Evolutionary conservation across 805 yeast species (phyloP).

Genomic region (Candida sakaeoensis): DNA sequence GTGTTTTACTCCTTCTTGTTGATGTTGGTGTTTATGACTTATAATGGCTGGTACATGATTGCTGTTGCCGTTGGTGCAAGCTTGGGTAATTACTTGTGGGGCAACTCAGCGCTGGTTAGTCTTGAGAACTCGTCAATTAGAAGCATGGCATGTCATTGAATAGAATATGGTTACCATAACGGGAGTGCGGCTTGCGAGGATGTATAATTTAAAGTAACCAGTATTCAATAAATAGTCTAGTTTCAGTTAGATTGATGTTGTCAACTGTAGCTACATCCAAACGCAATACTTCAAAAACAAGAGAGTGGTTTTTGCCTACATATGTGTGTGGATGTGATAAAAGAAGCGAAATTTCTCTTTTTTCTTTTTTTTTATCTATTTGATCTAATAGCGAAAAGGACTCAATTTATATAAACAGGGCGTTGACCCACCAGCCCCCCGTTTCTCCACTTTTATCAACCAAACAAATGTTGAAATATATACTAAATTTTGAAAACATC

Average conservation of each 20-base stretch:
- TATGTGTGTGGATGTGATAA: too few species aligned
- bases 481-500: constrained; percentile 38
- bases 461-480: constrained; percentile 14
- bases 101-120: constrained; percentile 13
- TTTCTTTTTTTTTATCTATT: constrained; percentile 2
- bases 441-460: too few species aligned
- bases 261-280: too few species aligned
- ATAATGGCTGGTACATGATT: constrained; percentile 80
- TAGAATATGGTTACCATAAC: not conserved
- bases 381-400: not conserved
- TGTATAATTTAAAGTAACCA: too few species aligned
- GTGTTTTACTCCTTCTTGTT: constrained; percentile 67
- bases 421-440: too few species aligned
- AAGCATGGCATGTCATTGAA: constrained; percentile 33
- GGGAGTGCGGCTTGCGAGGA: too few species aligned
- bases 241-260: too few species aligned
- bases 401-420: not conserved
- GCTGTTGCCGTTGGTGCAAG: constrained; percentile 71
- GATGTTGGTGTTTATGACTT: constrained; percentile 85
- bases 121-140: constrained; percentile 13
- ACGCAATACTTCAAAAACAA: too few species aligned
- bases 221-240: too few species aligned
- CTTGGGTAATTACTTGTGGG: constrained; percentile 66
- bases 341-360: too few species aligned
- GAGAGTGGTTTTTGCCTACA: too few species aligned